These are phyloP conservation scores for Testicularia cyperi DNA, from an alignment of 1,284 basidiomycete species.

Conservation along the genomic window DNA sequence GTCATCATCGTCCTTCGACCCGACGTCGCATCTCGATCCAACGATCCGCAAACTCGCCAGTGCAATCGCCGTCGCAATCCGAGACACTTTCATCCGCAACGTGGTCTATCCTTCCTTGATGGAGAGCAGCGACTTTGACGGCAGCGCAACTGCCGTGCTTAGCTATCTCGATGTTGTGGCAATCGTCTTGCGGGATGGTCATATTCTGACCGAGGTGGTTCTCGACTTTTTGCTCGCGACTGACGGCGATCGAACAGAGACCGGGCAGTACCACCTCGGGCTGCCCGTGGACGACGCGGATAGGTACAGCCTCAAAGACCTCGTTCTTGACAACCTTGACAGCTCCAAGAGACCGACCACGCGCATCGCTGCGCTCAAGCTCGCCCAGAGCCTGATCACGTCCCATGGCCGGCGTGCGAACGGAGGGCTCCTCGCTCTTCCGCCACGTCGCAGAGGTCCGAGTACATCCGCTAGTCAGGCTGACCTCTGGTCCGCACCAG, in stretches of 20 bases:
- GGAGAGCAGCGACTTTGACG: constrained; percentile 87
- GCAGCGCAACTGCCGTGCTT: constrained; percentile 92
- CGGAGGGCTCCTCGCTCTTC: constrained; percentile 15
- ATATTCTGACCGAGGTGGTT: constrained; percentile 42
- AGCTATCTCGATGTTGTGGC: constrained; percentile 78
- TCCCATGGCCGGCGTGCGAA: constrained; percentile 40
- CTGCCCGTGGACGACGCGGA: constrained; percentile 19
- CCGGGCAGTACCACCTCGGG: constrained; percentile 6
- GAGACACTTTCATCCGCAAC: constrained; percentile 85
- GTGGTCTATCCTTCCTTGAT: constrained; percentile 89
- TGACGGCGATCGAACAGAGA: not conserved
- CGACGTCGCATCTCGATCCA: constrained; percentile 8
- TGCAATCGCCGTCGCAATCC: constrained; percentile 65
- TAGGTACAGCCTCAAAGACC: constrained; percentile 42
- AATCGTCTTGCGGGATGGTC: constrained; percentile 39
- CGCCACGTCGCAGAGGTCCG: constrained; percentile 5
- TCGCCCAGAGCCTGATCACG: constrained; percentile 35
- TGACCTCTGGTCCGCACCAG: not conserved
- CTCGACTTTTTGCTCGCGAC: constrained; percentile 35
- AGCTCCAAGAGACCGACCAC: constrained; percentile 13
- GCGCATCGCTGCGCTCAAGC: constrained; percentile 34
- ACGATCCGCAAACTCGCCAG: constrained; percentile 30
- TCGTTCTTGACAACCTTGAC: constrained; percentile 42
- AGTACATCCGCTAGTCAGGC: not conserved
- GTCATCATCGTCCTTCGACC: too few species aligned